These are phyloP conservation scores for Phalaenopsis equestris DNA, from an alignment of 106 monocot genomes.

Conservation along the genomic window DNA sequence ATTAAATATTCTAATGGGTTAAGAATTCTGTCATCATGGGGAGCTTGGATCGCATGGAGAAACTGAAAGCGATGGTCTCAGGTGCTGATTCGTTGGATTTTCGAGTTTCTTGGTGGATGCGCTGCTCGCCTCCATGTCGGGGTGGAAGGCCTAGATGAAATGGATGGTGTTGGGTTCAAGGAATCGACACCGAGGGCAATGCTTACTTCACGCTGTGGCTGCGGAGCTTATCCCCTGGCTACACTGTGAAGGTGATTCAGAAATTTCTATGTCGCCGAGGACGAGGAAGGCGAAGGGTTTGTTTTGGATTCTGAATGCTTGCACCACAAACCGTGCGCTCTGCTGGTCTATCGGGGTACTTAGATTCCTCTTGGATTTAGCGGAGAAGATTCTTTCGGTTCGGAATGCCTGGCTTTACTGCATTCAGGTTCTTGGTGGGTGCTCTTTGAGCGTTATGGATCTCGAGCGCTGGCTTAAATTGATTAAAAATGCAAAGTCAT, in stretches of 20 bases:
- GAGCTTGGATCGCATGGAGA: slow-evolving; percentile 34
- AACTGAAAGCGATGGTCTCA: slow-evolving; percentile 27
- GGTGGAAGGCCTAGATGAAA: slow-evolving; percentile 51
- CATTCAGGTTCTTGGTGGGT: slow-evolving; percentile 66
- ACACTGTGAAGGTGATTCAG: slow-evolving; percentile 47
- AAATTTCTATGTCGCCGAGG: slow-evolving; percentile 46
- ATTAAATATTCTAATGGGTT: no score
- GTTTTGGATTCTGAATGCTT: slow-evolving; percentile 41
- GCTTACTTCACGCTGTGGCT: slow-evolving; percentile 51
- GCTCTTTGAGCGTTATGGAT: slow-evolving; percentile 66
- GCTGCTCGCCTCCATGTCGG: slow-evolving; percentile 74
- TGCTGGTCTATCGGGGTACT: slow-evolving; percentile 68
- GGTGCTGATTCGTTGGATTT: slow-evolving; percentile 13
- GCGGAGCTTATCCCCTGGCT: slow-evolving; percentile 62
- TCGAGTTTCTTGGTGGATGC: slow-evolving; percentile 64
- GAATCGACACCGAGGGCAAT: slow-evolving; percentile 53
- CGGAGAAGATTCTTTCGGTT: slow-evolving; percentile 39
- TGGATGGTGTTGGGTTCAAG: not conserved
- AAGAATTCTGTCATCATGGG: slow-evolving; percentile 88
- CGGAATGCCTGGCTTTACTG: slow-evolving; percentile 68
- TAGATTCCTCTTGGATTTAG: slow-evolving; percentile 32
- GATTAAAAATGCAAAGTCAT: slow-evolving; percentile 41
- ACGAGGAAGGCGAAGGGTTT: slow-evolving; percentile 70
- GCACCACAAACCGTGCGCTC: slow-evolving; percentile 82
- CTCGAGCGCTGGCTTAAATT: slow-evolving; percentile 62